phyloP scores from a whole-genome alignment of 2,329 filamentous ascomycete species.

The Botrytis medusae region DNA sequence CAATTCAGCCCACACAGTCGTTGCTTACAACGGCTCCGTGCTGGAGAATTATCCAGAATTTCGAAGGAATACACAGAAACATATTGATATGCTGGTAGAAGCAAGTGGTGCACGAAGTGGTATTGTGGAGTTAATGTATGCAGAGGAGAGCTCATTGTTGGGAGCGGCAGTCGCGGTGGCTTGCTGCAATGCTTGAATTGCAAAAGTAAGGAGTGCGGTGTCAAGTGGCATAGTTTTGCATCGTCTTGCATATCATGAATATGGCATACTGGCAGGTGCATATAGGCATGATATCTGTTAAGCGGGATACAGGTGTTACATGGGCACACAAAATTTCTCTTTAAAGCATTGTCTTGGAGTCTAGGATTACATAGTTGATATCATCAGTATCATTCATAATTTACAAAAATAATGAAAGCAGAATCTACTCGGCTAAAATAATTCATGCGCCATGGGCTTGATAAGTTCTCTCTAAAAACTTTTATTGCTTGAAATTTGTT shows the following conservation, averaged over 20 bases:
- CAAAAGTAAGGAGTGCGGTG: not conserved
- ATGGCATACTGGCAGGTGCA: not conserved
- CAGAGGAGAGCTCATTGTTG: constrained; percentile 71
- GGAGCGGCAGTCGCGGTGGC: constrained; percentile 72
- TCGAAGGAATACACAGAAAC: constrained; percentile 58
- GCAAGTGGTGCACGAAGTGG: constrained; percentile 43
- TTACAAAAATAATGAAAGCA: not conserved
- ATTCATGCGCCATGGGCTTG: too few relatives aligned
- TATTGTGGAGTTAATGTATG: constrained; percentile 63
- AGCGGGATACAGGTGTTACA: not conserved
- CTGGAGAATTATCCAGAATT: constrained; percentile 77
- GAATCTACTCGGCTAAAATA: too few relatives aligned
- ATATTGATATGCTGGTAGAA: constrained; percentile 59
- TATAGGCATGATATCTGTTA: not conserved
- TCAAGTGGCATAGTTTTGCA: not conserved
- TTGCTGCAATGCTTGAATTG: constrained; percentile 36
- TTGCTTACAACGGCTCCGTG: constrained; percentile 79
- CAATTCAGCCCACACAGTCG: constrained; percentile 50
- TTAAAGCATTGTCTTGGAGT: not conserved
- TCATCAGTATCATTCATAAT: not conserved
- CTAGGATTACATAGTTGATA: not conserved
- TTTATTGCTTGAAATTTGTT: too few relatives aligned
- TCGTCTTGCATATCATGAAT: not conserved
- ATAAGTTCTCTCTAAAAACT: too few relatives aligned
- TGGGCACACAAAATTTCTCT: not conserved